A percentile compares a stretch with the other conserved stretches of the same genome.
These are phyloP conservation scores for Elsinoe australis DNA, from an alignment of 2,329 filamentous ascomycete species.

Conservation along the genomic window DNA sequence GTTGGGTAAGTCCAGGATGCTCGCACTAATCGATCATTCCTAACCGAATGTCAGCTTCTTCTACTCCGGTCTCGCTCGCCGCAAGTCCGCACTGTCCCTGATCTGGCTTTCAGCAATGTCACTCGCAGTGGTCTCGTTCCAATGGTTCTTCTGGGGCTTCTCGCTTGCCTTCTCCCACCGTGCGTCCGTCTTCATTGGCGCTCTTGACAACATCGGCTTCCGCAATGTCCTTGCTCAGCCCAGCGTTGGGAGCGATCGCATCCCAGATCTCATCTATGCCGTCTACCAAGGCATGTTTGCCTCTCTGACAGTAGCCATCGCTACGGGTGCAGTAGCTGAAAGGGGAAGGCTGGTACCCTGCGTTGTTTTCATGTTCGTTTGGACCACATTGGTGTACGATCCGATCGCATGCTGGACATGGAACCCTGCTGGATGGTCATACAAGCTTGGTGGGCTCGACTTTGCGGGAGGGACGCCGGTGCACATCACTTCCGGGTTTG, in stretches of 20 bases:
- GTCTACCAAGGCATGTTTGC: slow-evolving; percentile 60
- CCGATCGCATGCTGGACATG: slow-evolving; percentile 59
- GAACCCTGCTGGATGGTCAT: slow-evolving; percentile 59
- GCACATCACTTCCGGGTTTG: slow-evolving; percentile 55
- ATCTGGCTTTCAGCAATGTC: slow-evolving; percentile 43
- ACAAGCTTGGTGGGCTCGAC: slow-evolving; percentile 52
- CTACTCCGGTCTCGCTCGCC: slow-evolving; percentile 55
- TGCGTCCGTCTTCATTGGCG: slow-evolving; percentile 55
- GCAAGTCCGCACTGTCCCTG: slow-evolving; percentile 55
- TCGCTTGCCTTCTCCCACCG: slow-evolving; percentile 54
- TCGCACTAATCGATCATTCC: too few species aligned
- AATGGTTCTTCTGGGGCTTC: slow-evolving; percentile 57
- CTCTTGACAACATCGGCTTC: slow-evolving; percentile 54
- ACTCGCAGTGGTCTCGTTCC: slow-evolving; percentile 45
- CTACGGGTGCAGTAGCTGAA: slow-evolving; percentile 57
- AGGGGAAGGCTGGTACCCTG: slow-evolving; percentile 57
- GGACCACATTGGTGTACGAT: slow-evolving; percentile 59
- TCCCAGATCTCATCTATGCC: slow-evolving; percentile 60
- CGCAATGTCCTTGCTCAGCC: slow-evolving; percentile 54
- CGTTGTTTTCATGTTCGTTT: slow-evolving; percentile 56
- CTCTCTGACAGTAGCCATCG: slow-evolving; percentile 54
- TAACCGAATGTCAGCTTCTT: slow-evolving; percentile 69
- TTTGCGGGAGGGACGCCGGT: slow-evolving; percentile 58
- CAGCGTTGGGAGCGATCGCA: slow-evolving; percentile 47
- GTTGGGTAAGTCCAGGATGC: slow-evolving; percentile 67